A percentile compares a stretch with the other conserved stretches of the same genome.
Conservation (phyloP, 768 basidiomycete species). For the Suillus luteus region DNA sequence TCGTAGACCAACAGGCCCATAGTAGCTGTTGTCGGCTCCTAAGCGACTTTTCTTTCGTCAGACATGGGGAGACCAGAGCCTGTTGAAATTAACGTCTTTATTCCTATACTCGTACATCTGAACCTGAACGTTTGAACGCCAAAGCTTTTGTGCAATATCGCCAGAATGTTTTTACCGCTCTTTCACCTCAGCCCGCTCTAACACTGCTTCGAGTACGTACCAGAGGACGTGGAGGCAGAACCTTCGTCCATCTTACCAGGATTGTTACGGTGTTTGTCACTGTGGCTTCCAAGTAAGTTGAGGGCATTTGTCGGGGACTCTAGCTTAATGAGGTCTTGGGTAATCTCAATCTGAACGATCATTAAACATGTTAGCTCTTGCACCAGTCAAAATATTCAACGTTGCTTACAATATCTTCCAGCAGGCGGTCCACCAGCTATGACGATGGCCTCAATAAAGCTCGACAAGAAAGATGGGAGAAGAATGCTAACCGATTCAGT, state of each 20-base stretch:
- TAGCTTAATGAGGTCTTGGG: constrained; percentile 52
- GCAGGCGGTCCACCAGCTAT: constrained; percentile 64
- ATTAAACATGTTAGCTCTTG: constrained; percentile 8
- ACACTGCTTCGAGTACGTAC: constrained; percentile 72
- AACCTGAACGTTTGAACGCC: background rate
- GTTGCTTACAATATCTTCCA: constrained; percentile 64
- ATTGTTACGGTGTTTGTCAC: constrained; percentile 24
- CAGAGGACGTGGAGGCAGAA: constrained; percentile 48
- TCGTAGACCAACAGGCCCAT: too few species aligned
- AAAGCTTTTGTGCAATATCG: background rate
- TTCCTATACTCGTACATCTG: background rate
- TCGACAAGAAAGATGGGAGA: constrained; percentile 24
- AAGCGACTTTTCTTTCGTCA: too few species aligned
- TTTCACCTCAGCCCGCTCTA: constrained; percentile 29
- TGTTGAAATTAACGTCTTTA: background rate
- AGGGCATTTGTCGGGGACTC: constrained; percentile 55
- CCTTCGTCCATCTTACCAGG: constrained; percentile 49
- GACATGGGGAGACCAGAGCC: background rate
- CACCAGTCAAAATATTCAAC: background rate
- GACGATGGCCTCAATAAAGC: constrained; percentile 11
- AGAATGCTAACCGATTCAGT: constrained; percentile 46
- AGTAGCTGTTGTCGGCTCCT: too few species aligned
- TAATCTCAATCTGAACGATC: constrained; percentile 56
- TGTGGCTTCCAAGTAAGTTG: constrained; percentile 39
- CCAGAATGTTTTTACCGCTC: background rate